phyloP scores from a whole-genome alignment of 176 grass and related monocot species.

The Areca catechu region DNA sequence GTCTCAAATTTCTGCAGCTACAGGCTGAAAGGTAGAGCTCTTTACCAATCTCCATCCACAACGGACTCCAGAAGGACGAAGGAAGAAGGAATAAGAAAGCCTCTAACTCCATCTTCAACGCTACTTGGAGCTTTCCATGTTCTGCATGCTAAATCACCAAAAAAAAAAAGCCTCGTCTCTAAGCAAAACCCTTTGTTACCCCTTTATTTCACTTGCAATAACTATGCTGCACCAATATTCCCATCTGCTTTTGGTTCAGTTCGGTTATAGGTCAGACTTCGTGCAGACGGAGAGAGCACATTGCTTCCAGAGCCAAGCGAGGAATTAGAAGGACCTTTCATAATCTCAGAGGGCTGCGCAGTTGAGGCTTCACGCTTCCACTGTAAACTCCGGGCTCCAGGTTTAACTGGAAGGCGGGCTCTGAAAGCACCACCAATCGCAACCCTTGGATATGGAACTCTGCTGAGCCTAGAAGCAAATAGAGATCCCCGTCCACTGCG shows the following conservation, averaged over 20 bases:
- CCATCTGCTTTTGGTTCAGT: conserved; percentile 8
- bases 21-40: too few species aligned
- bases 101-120: too few species aligned
- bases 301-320: conserved; percentile 4
- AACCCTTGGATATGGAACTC: conserved; percentile 54
- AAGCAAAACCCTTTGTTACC: too few species aligned
- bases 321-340: background rate
- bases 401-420: conserved; percentile 46
- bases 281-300: conserved; percentile 5
- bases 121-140: too few species aligned
- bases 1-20: too few species aligned
- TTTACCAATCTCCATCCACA: too few species aligned
- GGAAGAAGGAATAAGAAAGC: too few species aligned
- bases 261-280: conserved; percentile 20
- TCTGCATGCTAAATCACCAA: too few species aligned
- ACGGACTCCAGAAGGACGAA: too few species aligned
- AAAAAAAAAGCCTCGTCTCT: too few species aligned
- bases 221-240: background rate
- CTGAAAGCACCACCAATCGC: conserved; percentile 36
- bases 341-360: conserved; percentile 23
- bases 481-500: conserved; percentile 38
- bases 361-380: conserved; percentile 70
- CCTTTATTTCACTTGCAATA: background rate
- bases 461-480: conserved; percentile 44
- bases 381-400: conserved; percentile 85